These are phyloP conservation scores for Podospora pseudoanserina DNA, from an alignment of 495 filamentous ascomycete genomes.

Conservation along the genomic window DNA sequence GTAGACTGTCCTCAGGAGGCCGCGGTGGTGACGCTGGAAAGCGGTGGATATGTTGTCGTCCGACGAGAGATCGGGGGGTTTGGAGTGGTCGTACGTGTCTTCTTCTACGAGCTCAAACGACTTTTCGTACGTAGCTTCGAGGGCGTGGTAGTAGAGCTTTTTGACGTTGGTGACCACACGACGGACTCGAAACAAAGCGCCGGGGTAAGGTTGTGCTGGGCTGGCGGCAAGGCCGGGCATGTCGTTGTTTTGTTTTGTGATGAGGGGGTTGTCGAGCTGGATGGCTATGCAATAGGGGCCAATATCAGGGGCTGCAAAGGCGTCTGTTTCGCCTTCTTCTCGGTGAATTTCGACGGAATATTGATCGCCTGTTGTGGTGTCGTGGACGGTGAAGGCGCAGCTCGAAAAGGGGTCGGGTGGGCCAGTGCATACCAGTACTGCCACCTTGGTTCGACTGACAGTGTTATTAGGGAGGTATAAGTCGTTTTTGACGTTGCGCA, in stretches of 20 bases:
- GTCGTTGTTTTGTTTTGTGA: background rate
- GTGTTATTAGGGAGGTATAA: constrained; percentile 24
- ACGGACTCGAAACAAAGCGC: constrained; percentile 22
- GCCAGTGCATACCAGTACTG: constrained; percentile 21
- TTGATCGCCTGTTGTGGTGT: constrained; percentile 13
- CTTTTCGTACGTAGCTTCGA: constrained; percentile 18
- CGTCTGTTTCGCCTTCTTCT: constrained; percentile 17
- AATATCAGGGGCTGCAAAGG: constrained; percentile 23
- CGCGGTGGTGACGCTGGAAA: constrained; percentile 2
- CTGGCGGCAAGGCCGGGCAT: constrained; percentile 3
- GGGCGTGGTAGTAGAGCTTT: constrained; percentile 20
- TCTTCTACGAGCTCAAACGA: constrained; percentile 23
- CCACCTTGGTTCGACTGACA: constrained; percentile 21
- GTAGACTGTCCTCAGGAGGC: constrained; percentile 19
- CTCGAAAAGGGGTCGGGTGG: constrained; percentile 15
- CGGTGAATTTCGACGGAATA: constrained; percentile 20
- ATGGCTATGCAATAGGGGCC: constrained; percentile 23
- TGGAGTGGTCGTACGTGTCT: background rate
- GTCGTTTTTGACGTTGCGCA: constrained; percentile 19
- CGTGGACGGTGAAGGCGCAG: constrained; percentile 14
- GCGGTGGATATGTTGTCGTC: constrained; percentile 14
- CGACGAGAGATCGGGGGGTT: constrained; percentile 5
- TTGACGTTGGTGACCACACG: constrained; percentile 20
- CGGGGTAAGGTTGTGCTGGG: constrained; percentile 10
- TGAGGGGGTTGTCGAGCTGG: constrained; percentile 16